Conservation (phyloP, 2,329 filamentous ascomycete species). For the Cercospora zeae-maydis region DNA sequence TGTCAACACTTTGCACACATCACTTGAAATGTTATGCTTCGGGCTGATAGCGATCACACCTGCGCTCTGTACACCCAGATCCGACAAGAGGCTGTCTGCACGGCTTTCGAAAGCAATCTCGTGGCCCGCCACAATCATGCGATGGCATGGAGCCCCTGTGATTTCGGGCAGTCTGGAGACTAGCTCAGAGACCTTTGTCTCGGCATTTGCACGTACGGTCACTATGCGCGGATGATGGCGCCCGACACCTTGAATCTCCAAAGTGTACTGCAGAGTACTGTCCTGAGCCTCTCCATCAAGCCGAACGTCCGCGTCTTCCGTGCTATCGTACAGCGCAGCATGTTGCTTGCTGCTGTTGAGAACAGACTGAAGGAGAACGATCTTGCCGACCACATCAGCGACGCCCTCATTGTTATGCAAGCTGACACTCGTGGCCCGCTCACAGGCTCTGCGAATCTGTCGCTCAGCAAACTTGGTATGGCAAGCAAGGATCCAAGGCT, state of each 20-base stretch:
- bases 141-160: constrained; percentile 26
- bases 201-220: constrained; percentile 16
- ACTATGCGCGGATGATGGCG: constrained; percentile 18
- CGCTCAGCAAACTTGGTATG: constrained; percentile 23
- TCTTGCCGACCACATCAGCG: constrained; percentile 9
- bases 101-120: constrained; percentile 19
- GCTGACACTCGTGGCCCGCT: neutral
- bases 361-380: constrained; percentile 22
- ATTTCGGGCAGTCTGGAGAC: constrained; percentile 20
- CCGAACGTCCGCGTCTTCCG: neutral
- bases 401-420: neutral
- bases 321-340: neutral
- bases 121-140: constrained; percentile 28
- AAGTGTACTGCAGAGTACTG: constrained; percentile 14
- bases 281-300: neutral
- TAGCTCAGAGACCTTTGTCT: constrained; percentile 25
- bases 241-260: constrained; percentile 25
- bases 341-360: constrained; percentile 20
- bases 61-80: constrained; percentile 23
- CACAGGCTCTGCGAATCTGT: constrained; percentile 21
- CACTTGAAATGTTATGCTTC: constrained; percentile 25
- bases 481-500: constrained; percentile 10
- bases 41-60: constrained; percentile 30
- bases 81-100: constrained; percentile 18
- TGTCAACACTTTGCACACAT: constrained; percentile 29